Base-by-base conservation (phyloP, 305 asterid genomes). In the Fraxinus sp. region DNA sequence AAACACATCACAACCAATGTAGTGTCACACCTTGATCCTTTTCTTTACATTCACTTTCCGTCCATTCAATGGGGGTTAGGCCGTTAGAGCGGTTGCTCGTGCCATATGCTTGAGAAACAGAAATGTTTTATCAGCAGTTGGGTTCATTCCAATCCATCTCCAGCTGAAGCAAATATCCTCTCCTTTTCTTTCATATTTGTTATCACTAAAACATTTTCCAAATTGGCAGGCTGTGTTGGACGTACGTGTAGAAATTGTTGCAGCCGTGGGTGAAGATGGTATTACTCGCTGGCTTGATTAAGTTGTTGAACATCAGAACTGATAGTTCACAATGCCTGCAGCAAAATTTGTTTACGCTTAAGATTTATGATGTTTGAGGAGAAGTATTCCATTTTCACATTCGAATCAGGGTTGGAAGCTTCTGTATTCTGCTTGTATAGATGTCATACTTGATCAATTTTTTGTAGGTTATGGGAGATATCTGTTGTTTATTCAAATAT, bases 211-310 rank as follows among this genome's bases (percentile, higher is more conserved):
- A 70, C 55, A 18, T 57, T 30, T 13, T 74, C 78, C n/a, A 62
- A 46, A 81, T 80, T 24, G 87, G 90, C 93, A 96, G 99, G 99
- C 97, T 7, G 84, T 91, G 83, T 84, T 96, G 90, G 95, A 96
- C 75, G 99, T 94, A 80, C 91, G 91, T 52, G 86, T 94, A 59
- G 99, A 94, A 85, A 89, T 96, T 59, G 88, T 96, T 82, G 99
- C 99, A 66, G 94, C 98, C 24, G 89, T 90, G 36, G 99, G 98
- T 71, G 98, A 96, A 83, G 99, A 96, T 74, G 99, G 99, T 28
- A 88, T 96, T 32, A 90, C 97, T 68, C 97, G 98, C 81, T 96
- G 99, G 98, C 97, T 96, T 78, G 98, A 94, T 84, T 94, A 93
- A 86, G 85, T 71, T 36, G 80, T 52, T 18, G 33, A 28, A 37